Percentiles rank a stretch among this genome's conserved stretches.
These are phyloP conservation scores for Physaria fendleri DNA, from an alignment of 345 rosid species.

Conservation along the genomic window DNA sequence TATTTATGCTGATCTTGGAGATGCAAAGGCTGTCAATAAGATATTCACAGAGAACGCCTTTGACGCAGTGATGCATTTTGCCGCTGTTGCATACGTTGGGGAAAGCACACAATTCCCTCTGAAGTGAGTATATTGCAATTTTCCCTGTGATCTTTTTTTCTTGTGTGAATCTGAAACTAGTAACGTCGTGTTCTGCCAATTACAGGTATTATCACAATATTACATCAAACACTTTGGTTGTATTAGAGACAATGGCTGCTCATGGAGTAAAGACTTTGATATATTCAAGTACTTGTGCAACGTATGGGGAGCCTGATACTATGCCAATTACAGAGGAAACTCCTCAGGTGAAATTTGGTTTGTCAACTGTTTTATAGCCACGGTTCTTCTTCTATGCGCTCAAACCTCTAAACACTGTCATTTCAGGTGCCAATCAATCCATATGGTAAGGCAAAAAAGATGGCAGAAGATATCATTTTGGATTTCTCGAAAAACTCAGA, in stretches of 20 bases:
- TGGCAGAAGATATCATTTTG: conserved; percentile 63
- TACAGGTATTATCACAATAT: conserved; percentile 63
- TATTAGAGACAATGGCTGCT: conserved; percentile 56
- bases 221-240: conserved; percentile 52
- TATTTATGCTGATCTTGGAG: conserved; percentile 58
- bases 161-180: conserved; percentile 8
- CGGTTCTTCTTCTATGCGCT: background rate
- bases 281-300: conserved; percentile 72
- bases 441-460: conserved; percentile 66
- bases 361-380: background rate
- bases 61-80: conserved; percentile 61
- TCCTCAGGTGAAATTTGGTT: conserved; percentile 28
- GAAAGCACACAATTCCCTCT: conserved; percentile 62
- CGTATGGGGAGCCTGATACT: conserved; percentile 60
- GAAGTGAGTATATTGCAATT: conserved; percentile 30
- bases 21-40: conserved; percentile 48
- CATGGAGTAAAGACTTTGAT: conserved; percentile 54
- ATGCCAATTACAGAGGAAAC: conserved; percentile 66
- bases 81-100: conserved; percentile 71
- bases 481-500: conserved; percentile 54
- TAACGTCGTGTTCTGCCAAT: background rate
- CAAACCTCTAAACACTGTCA: background rate
- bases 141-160: background rate
- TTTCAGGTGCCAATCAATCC: conserved; percentile 53
- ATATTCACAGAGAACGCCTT: conserved; percentile 50